A percentile compares a stretch with the other conserved stretches of the same genome.
Evolutionary conservation across 208 protist species (phyloP).

Genomic region (Trypanosoma avium): DNA sequence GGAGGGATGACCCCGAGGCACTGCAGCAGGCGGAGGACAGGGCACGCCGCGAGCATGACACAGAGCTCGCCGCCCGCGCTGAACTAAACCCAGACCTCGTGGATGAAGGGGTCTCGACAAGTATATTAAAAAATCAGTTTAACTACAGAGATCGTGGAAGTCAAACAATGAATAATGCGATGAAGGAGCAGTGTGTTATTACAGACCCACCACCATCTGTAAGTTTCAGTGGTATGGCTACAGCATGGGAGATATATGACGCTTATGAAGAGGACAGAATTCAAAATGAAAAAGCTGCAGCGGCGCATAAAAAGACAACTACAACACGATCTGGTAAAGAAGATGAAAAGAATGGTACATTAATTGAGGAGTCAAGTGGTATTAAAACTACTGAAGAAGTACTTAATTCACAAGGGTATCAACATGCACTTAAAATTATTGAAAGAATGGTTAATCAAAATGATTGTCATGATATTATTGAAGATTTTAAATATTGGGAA

Average conservation of each 20-base stretch:
- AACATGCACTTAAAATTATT: slow-evolving; percentile 85
- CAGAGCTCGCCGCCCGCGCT: slow-evolving; percentile 67
- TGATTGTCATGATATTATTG: slow-evolving; percentile 94
- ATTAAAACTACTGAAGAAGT: slow-evolving; percentile 57
- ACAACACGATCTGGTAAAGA: slow-evolving; percentile 73
- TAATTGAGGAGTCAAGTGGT: slow-evolving; percentile 28
- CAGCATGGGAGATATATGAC: slow-evolving; percentile 96
- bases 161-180: slow-evolving; percentile 94
- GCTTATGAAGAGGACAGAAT: slow-evolving; percentile 93
- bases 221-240: slow-evolving; percentile 84
- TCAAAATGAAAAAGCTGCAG: slow-evolving; percentile 70
- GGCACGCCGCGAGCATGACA: slow-evolving; percentile 64
- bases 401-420: slow-evolving; percentile 57
- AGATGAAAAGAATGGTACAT: slow-evolving; percentile 44
- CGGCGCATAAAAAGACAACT: slow-evolving; percentile 66
- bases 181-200: slow-evolving; percentile 78
- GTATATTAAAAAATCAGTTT: slow-evolving; percentile 97
- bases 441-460: slow-evolving; percentile 99
- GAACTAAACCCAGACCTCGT: slow-evolving; percentile 85
- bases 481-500: slow-evolving; percentile 98
- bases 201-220: slow-evolving; percentile 93
- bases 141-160: slow-evolving; percentile 97
- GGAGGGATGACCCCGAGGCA: slow-evolving; percentile 83
- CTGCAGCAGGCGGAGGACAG: slow-evolving; percentile 88
- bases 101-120: slow-evolving; percentile 80